A percentile compares a stretch with the other conserved stretches of the same genome.
These are phyloP conservation scores for Lunularia cruciata DNA, from an alignment of 225 moss, liverwort and hornwort species.

Conservation along the genomic window DNA sequence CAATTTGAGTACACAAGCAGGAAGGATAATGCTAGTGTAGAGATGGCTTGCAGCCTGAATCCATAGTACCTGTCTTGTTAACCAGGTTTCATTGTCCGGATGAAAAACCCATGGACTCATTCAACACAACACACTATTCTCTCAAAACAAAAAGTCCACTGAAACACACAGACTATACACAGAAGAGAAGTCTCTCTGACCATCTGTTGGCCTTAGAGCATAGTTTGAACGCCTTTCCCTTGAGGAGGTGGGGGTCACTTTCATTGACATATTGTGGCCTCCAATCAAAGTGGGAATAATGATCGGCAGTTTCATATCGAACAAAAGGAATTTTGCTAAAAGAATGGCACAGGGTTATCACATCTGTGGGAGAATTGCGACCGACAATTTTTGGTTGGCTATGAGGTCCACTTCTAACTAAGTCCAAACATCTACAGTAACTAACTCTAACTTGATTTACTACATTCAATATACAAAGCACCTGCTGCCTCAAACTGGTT, in stretches of 20 bases:
- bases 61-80: neutral
- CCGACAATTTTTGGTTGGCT: neutral
- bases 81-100: neutral
- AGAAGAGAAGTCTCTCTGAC: slow-evolving; percentile 1
- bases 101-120: neutral
- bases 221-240: slow-evolving; percentile 5
- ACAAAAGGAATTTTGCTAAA: slow-evolving; percentile 7
- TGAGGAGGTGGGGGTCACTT: neutral
- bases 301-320: slow-evolving; percentile 12
- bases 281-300: slow-evolving; percentile 7
- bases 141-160: neutral
- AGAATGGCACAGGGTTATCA: slow-evolving; percentile 20
- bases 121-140: too few species aligned
- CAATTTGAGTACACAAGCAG: neutral
- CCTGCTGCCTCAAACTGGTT: slow-evolving; percentile 7
- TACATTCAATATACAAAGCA: slow-evolving; percentile 22
- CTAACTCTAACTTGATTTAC: neutral
- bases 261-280: slow-evolving; percentile 1
- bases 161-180: neutral
- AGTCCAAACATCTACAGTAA: slow-evolving; percentile 1
- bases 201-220: slow-evolving; percentile 9
- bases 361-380: slow-evolving; percentile 13
- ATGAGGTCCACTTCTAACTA: neutral
- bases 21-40: neutral
- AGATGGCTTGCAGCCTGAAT: neutral